These are phyloP conservation scores for Puccinia novopanici DNA, from an alignment of 1,284 basidiomycete species.

Conservation along the genomic window DNA sequence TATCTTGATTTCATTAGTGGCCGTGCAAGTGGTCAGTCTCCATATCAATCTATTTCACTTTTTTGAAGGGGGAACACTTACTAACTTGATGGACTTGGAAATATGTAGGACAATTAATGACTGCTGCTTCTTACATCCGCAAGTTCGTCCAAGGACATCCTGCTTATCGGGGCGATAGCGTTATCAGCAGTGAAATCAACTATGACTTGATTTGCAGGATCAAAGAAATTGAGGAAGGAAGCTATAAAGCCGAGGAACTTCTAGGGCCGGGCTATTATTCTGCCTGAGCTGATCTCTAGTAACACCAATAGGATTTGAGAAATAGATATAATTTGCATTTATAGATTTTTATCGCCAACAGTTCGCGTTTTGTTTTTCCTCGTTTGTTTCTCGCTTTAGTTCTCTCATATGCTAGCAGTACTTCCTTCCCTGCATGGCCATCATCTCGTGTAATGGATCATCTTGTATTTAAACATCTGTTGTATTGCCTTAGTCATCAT, in stretches of 20 bases:
- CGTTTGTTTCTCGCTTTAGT: too few relatives aligned
- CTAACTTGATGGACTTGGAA: not conserved
- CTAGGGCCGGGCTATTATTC: constrained; percentile 24
- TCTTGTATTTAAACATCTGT: not conserved
- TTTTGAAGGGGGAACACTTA: not conserved
- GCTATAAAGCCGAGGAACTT: constrained; percentile 50
- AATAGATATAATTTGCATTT: not conserved
- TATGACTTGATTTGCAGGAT: constrained; percentile 87
- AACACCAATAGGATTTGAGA: not conserved
- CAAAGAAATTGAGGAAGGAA: constrained; percentile 71
- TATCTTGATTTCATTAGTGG: constrained; percentile 78
- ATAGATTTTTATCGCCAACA: not conserved
- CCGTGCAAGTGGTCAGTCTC: constrained; percentile 73
- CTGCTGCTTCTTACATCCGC: constrained; percentile 89
- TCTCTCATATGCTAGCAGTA: not conserved
- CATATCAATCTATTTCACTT: not conserved
- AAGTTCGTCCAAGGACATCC: constrained; percentile 87
- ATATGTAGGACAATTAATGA: constrained; percentile 72
- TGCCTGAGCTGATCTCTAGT: not conserved
- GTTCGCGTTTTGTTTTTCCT: not conserved
- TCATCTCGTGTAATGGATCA: not conserved
- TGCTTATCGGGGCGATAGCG: constrained; percentile 84
- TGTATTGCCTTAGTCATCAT: not conserved
- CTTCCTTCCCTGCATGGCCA: not conserved
- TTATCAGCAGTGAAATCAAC: constrained; percentile 85